A percentile compares a stretch with the other conserved stretches of the same genome.
Evolutionary conservation across 345 rosid genomes (phyloP).

Genomic region (Physaria fendleri): DNA sequence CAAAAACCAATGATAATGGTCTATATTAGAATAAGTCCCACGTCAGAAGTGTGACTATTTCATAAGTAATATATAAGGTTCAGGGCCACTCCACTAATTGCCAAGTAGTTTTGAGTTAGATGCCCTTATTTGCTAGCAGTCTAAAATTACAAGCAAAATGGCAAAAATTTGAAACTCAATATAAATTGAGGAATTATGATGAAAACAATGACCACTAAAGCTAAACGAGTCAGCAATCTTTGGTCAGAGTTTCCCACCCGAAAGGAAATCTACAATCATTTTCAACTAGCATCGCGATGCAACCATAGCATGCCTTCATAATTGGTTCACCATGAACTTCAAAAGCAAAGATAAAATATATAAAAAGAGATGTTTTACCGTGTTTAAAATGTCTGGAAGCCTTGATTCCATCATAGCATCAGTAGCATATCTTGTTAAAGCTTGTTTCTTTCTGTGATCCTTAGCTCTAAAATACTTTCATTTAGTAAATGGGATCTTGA

Average conservation of each 20-base stretch:
- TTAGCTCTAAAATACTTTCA: background rate
- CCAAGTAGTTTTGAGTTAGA: too few relatives aligned
- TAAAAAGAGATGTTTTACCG: conserved; percentile 37
- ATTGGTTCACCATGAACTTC: conserved; percentile 2
- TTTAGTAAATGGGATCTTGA: background rate
- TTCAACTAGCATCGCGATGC: background rate
- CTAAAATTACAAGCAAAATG: background rate
- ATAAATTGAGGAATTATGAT: background rate
- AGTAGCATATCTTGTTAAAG: conserved; percentile 53
- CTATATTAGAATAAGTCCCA: too few relatives aligned
- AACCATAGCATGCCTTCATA: background rate
- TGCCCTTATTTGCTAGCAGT: too few relatives aligned
- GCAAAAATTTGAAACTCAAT: background rate
- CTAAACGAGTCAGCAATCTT: background rate
- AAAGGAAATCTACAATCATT: background rate
- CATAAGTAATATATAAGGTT: too few relatives aligned
- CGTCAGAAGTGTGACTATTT: too few relatives aligned
- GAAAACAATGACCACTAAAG: background rate
- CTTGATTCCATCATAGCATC: conserved; percentile 83
- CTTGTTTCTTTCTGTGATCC: conserved; percentile 11
- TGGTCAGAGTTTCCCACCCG: background rate
- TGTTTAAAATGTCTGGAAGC: conserved; percentile 61
- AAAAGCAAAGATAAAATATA: background rate
- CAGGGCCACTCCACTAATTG: too few relatives aligned
- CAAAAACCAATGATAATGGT: background rate